Conservation (phyloP, 176 grass and related monocot species). For the Zoysia pacifica region DNA sequence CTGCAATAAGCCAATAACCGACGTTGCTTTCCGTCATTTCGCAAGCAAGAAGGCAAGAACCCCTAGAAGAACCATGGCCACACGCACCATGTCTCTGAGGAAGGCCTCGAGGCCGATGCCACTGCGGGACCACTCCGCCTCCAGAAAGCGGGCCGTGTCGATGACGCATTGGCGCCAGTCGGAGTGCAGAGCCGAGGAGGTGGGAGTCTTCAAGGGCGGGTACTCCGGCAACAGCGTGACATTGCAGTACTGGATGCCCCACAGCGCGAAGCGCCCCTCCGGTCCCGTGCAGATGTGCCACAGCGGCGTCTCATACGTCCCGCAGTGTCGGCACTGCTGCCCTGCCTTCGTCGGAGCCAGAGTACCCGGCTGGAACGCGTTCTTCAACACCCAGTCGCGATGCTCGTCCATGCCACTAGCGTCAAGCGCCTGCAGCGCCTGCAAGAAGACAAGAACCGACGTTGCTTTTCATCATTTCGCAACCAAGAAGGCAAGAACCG, state of each 20-base stretch:
- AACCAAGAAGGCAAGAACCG: slow-evolving; percentile 10
- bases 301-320: slow-evolving; percentile 47
- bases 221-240: slow-evolving; percentile 62
- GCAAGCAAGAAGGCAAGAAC: too few species aligned
- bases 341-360: not conserved
- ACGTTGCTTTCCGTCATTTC: too few species aligned
- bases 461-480: slow-evolving; percentile 1
- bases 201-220: slow-evolving; percentile 62
- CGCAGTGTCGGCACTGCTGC: slow-evolving; percentile 40
- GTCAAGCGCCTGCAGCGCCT: slow-evolving; percentile 11
- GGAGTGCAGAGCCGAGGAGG: slow-evolving; percentile 44
- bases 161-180: slow-evolving; percentile 48
- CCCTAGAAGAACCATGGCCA: too few species aligned
- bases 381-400: too few species aligned
- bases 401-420: too few species aligned
- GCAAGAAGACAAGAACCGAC: slow-evolving; percentile 36
- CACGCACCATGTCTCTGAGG: too few species aligned
- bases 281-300: slow-evolving; percentile 47
- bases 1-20: too few species aligned
- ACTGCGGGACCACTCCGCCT: slow-evolving; percentile 13
- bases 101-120: too few species aligned
- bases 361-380: too few species aligned
- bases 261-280: slow-evolving; percentile 52
- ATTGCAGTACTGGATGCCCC: slow-evolving; percentile 52
- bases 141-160: slow-evolving; percentile 17